Conservation (phyloP, 805 yeast species). For the Maudiozyma barnettii region DNA sequence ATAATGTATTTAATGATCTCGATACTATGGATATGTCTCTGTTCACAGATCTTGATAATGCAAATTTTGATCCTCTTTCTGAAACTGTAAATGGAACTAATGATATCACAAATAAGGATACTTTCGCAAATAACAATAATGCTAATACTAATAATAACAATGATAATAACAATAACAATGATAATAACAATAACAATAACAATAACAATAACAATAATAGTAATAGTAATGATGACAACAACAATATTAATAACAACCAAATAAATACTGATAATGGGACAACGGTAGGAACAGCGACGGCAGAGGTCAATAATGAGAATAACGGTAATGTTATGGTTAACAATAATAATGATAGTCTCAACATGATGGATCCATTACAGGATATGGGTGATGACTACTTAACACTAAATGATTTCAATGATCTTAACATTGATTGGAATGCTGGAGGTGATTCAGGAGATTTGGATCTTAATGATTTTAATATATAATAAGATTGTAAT, state of each 20-base stretch:
- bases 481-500: conserved; percentile 6
- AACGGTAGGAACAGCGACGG: neutral
- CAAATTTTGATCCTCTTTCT: conserved; percentile 9
- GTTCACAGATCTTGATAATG: conserved; percentile 26
- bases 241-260: neutral
- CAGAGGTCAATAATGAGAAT: neutral
- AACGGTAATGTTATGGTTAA: neutral
- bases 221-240: neutral
- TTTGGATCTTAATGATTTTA: conserved; percentile 22
- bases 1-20: conserved; percentile 13
- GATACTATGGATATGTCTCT: conserved; percentile 25
- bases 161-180: conserved; percentile 3
- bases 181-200: neutral
- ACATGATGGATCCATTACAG: conserved; percentile 5
- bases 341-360: neutral
- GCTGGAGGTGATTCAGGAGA: conserved; percentile 23
- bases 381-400: conserved; percentile 25
- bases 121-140: neutral
- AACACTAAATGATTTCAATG: conserved; percentile 30
- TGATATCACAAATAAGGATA: conserved; percentile 2
- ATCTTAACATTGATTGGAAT: conserved; percentile 29
- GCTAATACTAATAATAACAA: conserved; percentile 1
- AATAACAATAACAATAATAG: neutral
- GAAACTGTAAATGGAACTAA: conserved; percentile 1
- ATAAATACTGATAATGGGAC: neutral